Evolutionary conservation across 1,284 basidiomycete genomes (phyloP).

Genomic region (Sparassis latifolia): DNA sequence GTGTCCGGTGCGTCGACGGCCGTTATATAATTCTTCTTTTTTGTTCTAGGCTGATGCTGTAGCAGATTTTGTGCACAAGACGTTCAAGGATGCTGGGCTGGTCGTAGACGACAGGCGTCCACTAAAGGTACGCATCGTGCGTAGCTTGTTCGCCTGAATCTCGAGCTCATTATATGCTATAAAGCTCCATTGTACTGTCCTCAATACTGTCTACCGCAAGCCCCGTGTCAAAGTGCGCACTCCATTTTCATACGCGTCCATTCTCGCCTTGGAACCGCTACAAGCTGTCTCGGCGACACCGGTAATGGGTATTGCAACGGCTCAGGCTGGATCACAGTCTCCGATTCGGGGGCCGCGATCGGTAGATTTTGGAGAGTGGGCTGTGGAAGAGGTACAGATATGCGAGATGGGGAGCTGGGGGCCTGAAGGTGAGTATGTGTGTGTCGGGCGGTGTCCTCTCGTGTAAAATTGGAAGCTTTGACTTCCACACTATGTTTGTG

Average conservation of each 20-base stretch:
- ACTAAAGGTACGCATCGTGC: slow-evolving; percentile 42
- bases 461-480: neutral
- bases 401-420: slow-evolving; percentile 58
- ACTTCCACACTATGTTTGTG: neutral
- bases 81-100: slow-evolving; percentile 43
- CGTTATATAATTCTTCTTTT: slow-evolving; percentile 8
- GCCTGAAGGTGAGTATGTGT: slow-evolving; percentile 48
- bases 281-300: slow-evolving; percentile 8
- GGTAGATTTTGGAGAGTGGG: slow-evolving; percentile 41
- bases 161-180: neutral
- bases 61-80: slow-evolving; percentile 36
- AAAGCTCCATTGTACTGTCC: slow-evolving; percentile 63
- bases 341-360: slow-evolving; percentile 15
- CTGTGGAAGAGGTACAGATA: slow-evolving; percentile 45
- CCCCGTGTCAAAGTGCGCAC: slow-evolving; percentile 22
- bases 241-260: slow-evolving; percentile 43
- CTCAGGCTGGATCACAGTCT: neutral
- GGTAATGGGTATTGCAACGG: neutral
- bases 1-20: slow-evolving; percentile 33
- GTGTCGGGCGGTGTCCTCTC: slow-evolving; percentile 18
- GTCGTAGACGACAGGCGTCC: slow-evolving; percentile 40
- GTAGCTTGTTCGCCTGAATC: no score
- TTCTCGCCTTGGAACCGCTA: slow-evolving; percentile 31
- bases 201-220: slow-evolving; percentile 55
- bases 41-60: no score